A percentile compares a stretch with the other conserved stretches of the same genome.
These are phyloP conservation scores for Quambalaria eucalypti DNA, from an alignment of 1,284 basidiomycete genomes.

Conservation along the genomic window DNA sequence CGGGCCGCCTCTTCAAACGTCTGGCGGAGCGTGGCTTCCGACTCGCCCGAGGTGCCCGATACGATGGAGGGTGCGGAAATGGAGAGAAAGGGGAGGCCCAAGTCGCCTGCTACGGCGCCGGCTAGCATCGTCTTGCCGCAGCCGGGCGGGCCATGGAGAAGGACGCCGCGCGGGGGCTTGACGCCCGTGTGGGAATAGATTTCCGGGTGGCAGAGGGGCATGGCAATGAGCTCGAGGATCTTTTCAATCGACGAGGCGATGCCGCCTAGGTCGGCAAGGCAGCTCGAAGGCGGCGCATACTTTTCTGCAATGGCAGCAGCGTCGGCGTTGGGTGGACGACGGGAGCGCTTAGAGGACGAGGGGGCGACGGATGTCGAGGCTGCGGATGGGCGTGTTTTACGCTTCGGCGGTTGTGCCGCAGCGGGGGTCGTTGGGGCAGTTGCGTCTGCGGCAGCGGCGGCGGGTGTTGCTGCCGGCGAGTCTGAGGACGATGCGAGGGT, in stretches of 20 bases:
- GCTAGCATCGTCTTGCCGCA: conserved; percentile 67
- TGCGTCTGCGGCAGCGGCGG: conserved; percentile 10
- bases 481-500: conserved; percentile 1
- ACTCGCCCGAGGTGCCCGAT: conserved; percentile 94
- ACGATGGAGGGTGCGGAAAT: conserved; percentile 91
- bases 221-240: conserved; percentile 85
- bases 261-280: conserved; percentile 79
- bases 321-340: conserved; percentile 11
- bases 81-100: conserved; percentile 79
- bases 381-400: conserved; percentile 29
- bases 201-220: conserved; percentile 90
- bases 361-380: conserved; percentile 6
- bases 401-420: too few species aligned
- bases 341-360: conserved; percentile 17
- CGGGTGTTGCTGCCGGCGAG: conserved; percentile 14
- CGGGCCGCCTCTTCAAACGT: conserved; percentile 63
- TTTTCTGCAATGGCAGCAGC: conserved; percentile 19
- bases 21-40: conserved; percentile 86
- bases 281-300: conserved; percentile 54
- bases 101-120: conserved; percentile 64
- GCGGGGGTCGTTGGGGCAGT: conserved; percentile 17
- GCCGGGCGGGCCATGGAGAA: conserved; percentile 89
- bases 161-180: conserved; percentile 81
- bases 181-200: conserved; percentile 88
- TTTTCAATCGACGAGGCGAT: conserved; percentile 78